Base-by-base conservation (phyloP, 2,329 filamentous ascomycete genomes). In the Trichoderma endophyticum region DNA sequence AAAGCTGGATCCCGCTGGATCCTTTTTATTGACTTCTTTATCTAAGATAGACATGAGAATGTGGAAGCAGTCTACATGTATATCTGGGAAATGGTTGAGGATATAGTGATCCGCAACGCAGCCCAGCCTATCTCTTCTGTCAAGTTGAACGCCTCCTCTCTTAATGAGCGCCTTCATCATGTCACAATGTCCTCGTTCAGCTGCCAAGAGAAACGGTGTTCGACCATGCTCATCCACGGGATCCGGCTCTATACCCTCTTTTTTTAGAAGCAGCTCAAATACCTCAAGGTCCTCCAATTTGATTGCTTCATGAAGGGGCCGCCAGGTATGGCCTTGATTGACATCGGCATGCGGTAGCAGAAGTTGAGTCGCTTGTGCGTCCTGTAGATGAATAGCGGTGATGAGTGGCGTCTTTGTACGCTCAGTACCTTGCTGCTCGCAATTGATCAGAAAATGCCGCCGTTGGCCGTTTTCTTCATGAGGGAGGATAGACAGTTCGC, bases 1-100 rank as follows among this genome's bases (percentile, higher is more conserved):
- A 14, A 34, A 12, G 1, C 0, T 34, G 0, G 11, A 34, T 11
- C 32, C 32, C 0, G 0, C 0, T 34, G 1, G 1, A 14, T 34
- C 11, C 32, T 2, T 12, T 34, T 11, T 2, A 34, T 34, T 34
- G 11, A 34, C 3, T 1, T 34, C 4, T 34, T 1, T 11, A 0
- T 34, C 32, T 5, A 34, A 34, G 12, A 14, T 0, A 34, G 32
- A 34, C 4, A 12, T 4, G 11, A 34, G 0, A 12, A 4, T 4
- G 9, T 5, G 3, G 32, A 12, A 34, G 11, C 32, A 34, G 32
- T 12, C 32, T 1, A 12, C 32, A 34, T 12, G 9, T 5, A 12
- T 34, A 12, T 34, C 12, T 34, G 9, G 9, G 3, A 12, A 34
- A 12, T 34, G 32, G 9, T 34, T 34, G 3, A 12, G 4, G 1